Base-by-base conservation (phyloP, 2,329 filamentous ascomycete genomes). In the Fusarium kyushuense region DNA sequence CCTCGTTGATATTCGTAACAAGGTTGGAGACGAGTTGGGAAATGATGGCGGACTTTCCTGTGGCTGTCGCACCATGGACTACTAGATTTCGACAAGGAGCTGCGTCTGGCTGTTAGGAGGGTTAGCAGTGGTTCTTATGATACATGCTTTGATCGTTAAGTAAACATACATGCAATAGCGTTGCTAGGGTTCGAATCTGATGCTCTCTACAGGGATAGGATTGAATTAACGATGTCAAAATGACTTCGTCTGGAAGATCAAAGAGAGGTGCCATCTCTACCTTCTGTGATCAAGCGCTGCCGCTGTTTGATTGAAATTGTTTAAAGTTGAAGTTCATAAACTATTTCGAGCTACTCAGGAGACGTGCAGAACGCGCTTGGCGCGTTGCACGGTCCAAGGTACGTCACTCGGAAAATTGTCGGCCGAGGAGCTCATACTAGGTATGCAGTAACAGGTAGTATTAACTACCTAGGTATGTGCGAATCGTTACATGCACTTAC, bases 11-110 rank as follows among this genome's bases (percentile, higher is more conserved):
- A 38, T 65, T 60, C 32, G 70, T 53, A 27, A 69, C 68, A 12
- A 80, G 58, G 11, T 64, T 52, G 25, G 60, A 58, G 36, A 81
- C 73, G 23, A 80, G 84, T 5, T 85, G 83, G 58, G 84, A 83
- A 5, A 90, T 83, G 51, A 97, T 85, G 47, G 87, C 87, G 32
- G 89, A 92, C 81, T 98, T 98, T 40, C 94, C 95, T 0, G 94
- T 97, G 3, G 93, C 91, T 74, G 94, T 90, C 30, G 94, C 88
- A 51, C 96, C 96, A 77, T 98, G 90, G 48, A 96, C 79, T 23
- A 97, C 89, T 13, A 97, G 78, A 63, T 92, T 92, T 13, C 88
- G 83, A 58, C 91, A 92, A 58, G 88, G 90, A 30, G 92, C 90
- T n/a, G 90, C 84, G 46, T 82, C 79, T 23, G 89, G 86, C 88